A percentile compares a stretch with the other conserved stretches of the same genome.
Conservation (phyloP, 2,329 filamentous ascomycete genomes). For the Thielaviopsis musarum region DNA sequence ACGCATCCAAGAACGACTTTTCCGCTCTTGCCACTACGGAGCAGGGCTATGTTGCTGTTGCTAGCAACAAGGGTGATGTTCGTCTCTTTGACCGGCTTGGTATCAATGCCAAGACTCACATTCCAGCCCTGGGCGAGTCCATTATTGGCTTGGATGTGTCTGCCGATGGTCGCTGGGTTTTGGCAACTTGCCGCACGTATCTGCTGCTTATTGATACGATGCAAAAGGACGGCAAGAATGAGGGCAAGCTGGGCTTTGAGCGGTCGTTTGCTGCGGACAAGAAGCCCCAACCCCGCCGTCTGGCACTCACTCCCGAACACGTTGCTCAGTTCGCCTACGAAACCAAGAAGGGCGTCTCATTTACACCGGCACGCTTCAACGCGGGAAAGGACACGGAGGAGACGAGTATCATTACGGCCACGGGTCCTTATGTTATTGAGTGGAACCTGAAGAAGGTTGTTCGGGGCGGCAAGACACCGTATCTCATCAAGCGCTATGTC, state of each 20-base stretch:
- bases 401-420: constrained; percentile 91
- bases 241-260: constrained; percentile 96
- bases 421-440: constrained; percentile 89
- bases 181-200: constrained; percentile 88
- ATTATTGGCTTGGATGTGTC: constrained; percentile 92
- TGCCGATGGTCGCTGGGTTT: constrained; percentile 86
- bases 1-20: constrained; percentile 93
- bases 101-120: constrained; percentile 93
- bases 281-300: constrained; percentile 82
- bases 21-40: constrained; percentile 87
- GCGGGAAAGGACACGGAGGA: constrained; percentile 65
- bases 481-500: constrained; percentile 89
- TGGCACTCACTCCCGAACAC: constrained; percentile 77
- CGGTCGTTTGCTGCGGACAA: constrained; percentile 79
- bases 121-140: constrained; percentile 84
- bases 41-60: constrained; percentile 91
- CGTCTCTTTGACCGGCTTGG: constrained; percentile 91
- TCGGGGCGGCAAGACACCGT: constrained; percentile 65
- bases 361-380: constrained; percentile 90
- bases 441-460: constrained; percentile 91
- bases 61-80: constrained; percentile 94
- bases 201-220: constrained; percentile 81
- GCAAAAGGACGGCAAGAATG: constrained; percentile 87
- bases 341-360: constrained; percentile 69
- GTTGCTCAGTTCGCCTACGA: constrained; percentile 97